These are phyloP conservation scores for Mediolabrus comicus DNA, from an alignment of 108 stramenopile species.

Conservation along the genomic window DNA sequence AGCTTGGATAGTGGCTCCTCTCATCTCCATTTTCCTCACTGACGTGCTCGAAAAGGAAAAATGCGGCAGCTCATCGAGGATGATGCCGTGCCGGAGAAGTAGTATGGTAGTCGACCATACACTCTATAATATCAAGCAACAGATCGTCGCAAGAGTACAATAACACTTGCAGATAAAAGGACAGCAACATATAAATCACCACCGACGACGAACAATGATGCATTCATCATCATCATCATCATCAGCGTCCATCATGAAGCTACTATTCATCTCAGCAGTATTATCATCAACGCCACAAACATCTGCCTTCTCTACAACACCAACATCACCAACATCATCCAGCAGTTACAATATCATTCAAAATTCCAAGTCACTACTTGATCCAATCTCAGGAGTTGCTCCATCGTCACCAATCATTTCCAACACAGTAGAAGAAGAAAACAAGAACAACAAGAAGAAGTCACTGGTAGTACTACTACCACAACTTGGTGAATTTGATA, in stretches of 20 bases:
- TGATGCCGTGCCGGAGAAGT: too few relatives aligned
- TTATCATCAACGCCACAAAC: background rate
- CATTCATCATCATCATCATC: background rate
- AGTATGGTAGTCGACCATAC: too few relatives aligned
- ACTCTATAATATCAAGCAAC: too few relatives aligned
- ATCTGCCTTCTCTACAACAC: background rate
- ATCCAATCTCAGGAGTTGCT: constrained; percentile 8
- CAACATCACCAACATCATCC: constrained; percentile 3
- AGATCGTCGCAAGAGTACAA: too few relatives aligned
- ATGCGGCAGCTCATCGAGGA: too few relatives aligned
- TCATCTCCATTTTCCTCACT: too few relatives aligned
- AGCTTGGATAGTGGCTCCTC: too few relatives aligned
- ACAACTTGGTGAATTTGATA: constrained; percentile 68
- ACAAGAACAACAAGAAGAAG: constrained; percentile 17
- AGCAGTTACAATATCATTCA: constrained; percentile 18
- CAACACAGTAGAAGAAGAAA: background rate
- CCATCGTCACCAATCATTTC: constrained; percentile 5
- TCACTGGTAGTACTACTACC: constrained; percentile 55
- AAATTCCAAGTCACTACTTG: constrained; percentile 13
- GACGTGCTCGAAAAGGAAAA: too few relatives aligned
- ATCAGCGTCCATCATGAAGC: background rate
- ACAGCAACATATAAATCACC: background rate
- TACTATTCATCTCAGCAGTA: background rate
- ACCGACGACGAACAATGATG: background rate
- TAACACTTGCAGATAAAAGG: too few relatives aligned